Conservation (phyloP, 1,139 yeast genomes). For the Yamadazyma diospyri region DNA sequence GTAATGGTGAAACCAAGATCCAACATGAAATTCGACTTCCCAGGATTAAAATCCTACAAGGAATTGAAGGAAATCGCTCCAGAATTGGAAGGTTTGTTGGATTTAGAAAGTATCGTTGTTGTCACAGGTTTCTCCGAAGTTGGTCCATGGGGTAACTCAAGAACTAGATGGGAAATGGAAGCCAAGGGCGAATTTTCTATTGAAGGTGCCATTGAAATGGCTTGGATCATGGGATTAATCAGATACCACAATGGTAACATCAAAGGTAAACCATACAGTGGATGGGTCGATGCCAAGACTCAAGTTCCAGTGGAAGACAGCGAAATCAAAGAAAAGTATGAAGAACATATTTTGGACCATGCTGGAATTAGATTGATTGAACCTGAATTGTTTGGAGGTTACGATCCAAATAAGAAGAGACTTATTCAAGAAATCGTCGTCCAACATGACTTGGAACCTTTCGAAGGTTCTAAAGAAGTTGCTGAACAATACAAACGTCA, state of each 20-base stretch:
- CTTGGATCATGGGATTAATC: conserved; percentile 98
- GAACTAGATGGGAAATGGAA: conserved; percentile 99
- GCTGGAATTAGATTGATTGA: conserved; percentile 95
- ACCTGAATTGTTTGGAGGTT: conserved; percentile 90
- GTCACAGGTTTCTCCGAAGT: conserved; percentile 98
- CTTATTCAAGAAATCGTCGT: conserved; percentile 92
- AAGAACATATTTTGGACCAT: conserved; percentile 82
- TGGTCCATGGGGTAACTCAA: conserved; percentile 98
- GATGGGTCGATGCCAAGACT: conserved; percentile 97
- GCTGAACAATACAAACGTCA: conserved; percentile 92
- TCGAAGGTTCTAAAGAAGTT: conserved; percentile 91
- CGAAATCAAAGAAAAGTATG: conserved; percentile 90
- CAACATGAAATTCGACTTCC: conserved; percentile 92
- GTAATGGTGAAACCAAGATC: conserved; percentile 87
- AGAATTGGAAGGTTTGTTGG: conserved; percentile 85
- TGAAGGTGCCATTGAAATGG: conserved; percentile 98
- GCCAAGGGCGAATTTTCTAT: conserved; percentile 92
- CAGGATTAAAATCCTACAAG: conserved; percentile 72
- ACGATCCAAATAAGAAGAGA: conserved; percentile 91
- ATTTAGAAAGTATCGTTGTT: conserved; percentile 86
- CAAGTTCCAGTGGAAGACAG: conserved; percentile 90
- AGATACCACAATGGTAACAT: conserved; percentile 90
- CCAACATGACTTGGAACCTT: conserved; percentile 94
- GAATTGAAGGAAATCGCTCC: conserved; percentile 69
- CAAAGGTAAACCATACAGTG: conserved; percentile 85